Evolutionary conservation across 2,329 filamentous ascomycete species (phyloP).

Genomic region (Geosmithia flava): DNA sequence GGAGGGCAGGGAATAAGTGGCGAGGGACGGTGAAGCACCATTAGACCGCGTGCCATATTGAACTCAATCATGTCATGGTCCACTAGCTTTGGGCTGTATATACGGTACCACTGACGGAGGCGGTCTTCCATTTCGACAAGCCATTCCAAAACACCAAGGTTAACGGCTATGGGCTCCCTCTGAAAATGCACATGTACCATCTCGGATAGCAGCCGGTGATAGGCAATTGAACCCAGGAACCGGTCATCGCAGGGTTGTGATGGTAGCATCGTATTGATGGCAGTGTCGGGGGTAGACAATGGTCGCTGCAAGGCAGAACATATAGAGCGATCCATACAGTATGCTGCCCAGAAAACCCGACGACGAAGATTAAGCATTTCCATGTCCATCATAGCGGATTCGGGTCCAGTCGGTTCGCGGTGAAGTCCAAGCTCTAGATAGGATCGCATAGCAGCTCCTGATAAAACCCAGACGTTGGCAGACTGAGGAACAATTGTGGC

Average conservation of each 20-base stretch:
- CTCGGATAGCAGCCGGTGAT: not conserved
- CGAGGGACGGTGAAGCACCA: not conserved
- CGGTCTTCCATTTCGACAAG: too few relatives aligned
- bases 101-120: too few relatives aligned
- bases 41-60: not conserved
- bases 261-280: not conserved
- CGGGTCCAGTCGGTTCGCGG: not conserved
- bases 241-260: not conserved
- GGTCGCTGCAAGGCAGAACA: not conserved
- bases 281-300: not conserved
- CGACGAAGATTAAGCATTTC: not conserved
- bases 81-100: too few relatives aligned
- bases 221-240: not conserved
- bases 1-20: not conserved
- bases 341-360: not conserved
- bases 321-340: not conserved
- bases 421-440: not conserved
- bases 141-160: not conserved
- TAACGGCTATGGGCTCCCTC: not conserved
- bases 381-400: not conserved
- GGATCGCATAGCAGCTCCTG: not conserved
- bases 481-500: not conserved
- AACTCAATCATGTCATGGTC: not conserved
- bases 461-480: not conserved
- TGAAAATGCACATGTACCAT: not conserved